These are phyloP conservation scores for Pseudopithomyces maydicus DNA, from an alignment of 2,329 filamentous ascomycete genomes.

Conservation along the genomic window DNA sequence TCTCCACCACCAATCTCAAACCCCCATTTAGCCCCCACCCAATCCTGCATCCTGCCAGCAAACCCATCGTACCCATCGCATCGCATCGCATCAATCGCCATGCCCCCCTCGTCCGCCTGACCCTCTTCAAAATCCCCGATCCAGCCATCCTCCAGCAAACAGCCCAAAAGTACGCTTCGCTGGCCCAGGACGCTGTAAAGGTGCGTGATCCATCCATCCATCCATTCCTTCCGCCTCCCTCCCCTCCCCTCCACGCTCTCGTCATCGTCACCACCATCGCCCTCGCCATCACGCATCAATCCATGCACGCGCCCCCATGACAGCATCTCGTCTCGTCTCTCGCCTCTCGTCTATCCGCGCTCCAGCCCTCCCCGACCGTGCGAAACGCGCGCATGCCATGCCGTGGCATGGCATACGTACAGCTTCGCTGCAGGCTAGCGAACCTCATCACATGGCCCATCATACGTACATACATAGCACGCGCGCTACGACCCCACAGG, in stretches of 20 bases:
- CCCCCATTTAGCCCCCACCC: neutral
- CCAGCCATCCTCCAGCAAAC: constrained; percentile 31
- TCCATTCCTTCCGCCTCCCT: neutral
- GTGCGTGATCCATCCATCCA: constrained; percentile 29
- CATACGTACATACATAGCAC: too few relatives aligned
- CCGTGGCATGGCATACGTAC: too few relatives aligned
- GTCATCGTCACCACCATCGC: too few relatives aligned
- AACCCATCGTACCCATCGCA: neutral
- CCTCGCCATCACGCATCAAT: too few relatives aligned
- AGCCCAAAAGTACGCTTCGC: constrained; percentile 39
- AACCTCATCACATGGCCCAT: too few relatives aligned
- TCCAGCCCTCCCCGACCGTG: too few relatives aligned
- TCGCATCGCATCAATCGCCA: constrained; percentile 15
- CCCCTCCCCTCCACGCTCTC: neutral
- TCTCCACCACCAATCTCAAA: neutral
- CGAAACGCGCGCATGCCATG: too few relatives aligned
- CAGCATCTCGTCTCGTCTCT: too few relatives aligned
- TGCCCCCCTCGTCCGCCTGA: constrained; percentile 43
- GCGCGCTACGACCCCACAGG: too few relatives aligned
- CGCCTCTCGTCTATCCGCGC: too few relatives aligned
- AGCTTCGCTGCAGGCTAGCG: too few relatives aligned
- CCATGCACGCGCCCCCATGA: too few relatives aligned
- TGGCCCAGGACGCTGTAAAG: constrained; percentile 40
- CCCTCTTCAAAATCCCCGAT: constrained; percentile 45
- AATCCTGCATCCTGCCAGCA: neutral